Evolutionary conservation across 306 rosid species (phyloP).

Genomic region (Malus orientalis): DNA sequence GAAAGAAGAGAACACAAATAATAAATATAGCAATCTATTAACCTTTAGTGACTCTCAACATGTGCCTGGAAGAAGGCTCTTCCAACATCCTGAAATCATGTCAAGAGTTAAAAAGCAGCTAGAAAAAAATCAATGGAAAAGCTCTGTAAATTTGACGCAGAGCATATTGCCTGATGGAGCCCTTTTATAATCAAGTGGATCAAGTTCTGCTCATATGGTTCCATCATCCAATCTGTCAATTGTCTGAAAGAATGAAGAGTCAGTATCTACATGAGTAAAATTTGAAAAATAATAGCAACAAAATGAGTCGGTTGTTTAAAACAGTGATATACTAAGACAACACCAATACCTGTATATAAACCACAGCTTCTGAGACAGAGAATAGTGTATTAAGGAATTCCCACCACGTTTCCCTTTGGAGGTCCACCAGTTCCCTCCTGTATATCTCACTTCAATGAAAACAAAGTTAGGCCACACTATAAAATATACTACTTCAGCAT

Average conservation of each 20-base stretch:
- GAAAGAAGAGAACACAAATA: not conserved
- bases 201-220: slow-evolving; percentile 55
- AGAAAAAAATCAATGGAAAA: slow-evolving; percentile 8
- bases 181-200: slow-evolving; percentile 80
- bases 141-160: not conserved
- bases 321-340: not conserved
- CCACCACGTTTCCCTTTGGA: slow-evolving; percentile 79
- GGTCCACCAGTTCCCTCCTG: slow-evolving; percentile 93
- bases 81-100: slow-evolving; percentile 34
- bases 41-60: slow-evolving; percentile 98
- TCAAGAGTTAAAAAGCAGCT: slow-evolving; percentile 20
- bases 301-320: not conserved
- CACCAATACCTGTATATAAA: slow-evolving; percentile 79
- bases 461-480: slow-evolving; percentile 14
- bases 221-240: slow-evolving; percentile 91
- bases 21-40: slow-evolving; percentile 1
- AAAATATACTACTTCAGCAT: too few relatives aligned
- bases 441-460: slow-evolving; percentile 81
- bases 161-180: slow-evolving; percentile 64
- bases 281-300: not conserved
- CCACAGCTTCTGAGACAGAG: slow-evolving; percentile 97
- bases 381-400: slow-evolving; percentile 87
- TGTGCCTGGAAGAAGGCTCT: slow-evolving; percentile 94
- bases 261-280: not conserved
- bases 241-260: slow-evolving; percentile 50